A percentile compares a stretch with the other conserved stretches of the same genome.
Evolutionary conservation across 345 rosid species (phyloP).

Genomic region (Dipteronia sinensis): DNA sequence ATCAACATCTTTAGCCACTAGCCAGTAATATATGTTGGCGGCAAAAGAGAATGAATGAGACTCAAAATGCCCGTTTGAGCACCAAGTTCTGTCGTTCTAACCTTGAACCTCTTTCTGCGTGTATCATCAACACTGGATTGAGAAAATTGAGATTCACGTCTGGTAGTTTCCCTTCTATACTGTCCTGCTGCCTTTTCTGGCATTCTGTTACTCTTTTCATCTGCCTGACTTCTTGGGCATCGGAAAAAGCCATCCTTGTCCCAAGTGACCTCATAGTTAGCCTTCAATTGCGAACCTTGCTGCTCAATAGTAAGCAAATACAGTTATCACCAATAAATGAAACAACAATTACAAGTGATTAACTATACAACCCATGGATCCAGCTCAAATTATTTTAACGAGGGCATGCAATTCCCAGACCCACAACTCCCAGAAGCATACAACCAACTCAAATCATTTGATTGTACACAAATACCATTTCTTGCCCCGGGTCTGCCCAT

Average conservation of each 20-base stretch:
- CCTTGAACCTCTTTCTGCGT: slow-evolving; percentile 89
- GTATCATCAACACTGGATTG: slow-evolving; percentile 44
- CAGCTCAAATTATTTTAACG: neutral
- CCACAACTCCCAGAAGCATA: neutral
- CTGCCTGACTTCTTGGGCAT: slow-evolving; percentile 48
- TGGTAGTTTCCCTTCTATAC: slow-evolving; percentile 45
- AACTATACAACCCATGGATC: neutral
- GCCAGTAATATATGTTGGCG: neutral
- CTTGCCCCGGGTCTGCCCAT: neutral
- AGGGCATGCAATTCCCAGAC: neutral
- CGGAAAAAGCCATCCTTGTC: slow-evolving; percentile 74
- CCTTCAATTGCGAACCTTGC: slow-evolving; percentile 83
- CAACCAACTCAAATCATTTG: slow-evolving; percentile 8
- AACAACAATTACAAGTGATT: neutral
- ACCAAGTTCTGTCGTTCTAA: slow-evolving; percentile 23
- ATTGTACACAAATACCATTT: neutral
- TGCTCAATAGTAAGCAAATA: slow-evolving; percentile 33
- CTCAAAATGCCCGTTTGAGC: neutral
- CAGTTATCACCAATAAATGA: slow-evolving; percentile 13
- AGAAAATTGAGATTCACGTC: slow-evolving; percentile 35
- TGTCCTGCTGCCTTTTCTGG: slow-evolving; percentile 31
- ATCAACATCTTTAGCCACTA: neutral
- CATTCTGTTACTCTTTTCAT: slow-evolving; percentile 39
- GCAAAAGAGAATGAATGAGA: neutral
- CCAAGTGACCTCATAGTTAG: slow-evolving; percentile 86